Evolutionary conservation across 129 eudicot genomes (phyloP), one percentile per base, ranked within the genome.

Genomic region (Gnaphalium uliginosum): DNA sequence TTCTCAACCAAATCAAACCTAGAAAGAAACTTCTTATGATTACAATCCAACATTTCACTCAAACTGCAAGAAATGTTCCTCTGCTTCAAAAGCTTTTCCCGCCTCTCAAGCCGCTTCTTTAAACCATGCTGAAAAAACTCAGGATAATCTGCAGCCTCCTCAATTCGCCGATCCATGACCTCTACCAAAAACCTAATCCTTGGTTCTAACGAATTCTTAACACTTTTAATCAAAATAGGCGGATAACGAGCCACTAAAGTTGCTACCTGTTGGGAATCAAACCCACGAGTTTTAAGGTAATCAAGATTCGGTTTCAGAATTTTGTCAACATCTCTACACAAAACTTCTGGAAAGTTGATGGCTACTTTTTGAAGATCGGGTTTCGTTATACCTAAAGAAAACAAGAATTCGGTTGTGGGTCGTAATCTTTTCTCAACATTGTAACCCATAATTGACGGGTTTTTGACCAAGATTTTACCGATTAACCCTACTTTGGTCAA

Each of bases 31-130:
- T 87, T 95, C 84, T 86, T 89, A 77, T 92, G 87, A 73, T 91
- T 89, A 79, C 93, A 89, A 75, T 87, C 92, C 80, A 95, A 76
- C 97, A 95, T 95, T 66, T 95, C 99, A 75, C 93, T 89, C 88
- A 95, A 85, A 81, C 90, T 95, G 85, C 93, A 95, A 62, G 63
- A 65, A 74, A 87, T 64, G 19, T 84, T 79, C 80, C 58, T 87
- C 73, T 86, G 86, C 51, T 71, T 85, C 96, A 95, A 76, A 68
- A 95, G 74, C 51, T 82, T 95, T 69, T 89, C 97, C 82, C 99
- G 86, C 67, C 68, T 78, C 83, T 91, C 94, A 24, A 95, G 79
- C 67, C 88, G 80, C 75, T 84, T 91, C 96, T 95, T 95, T 89
- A 95, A 81, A 54, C 96, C 92, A 39, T 91, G 90, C 78, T 83